Evolutionary conservation across 352 stramenopile genomes (phyloP), one percentile per base, ranked within the genome.

Genomic region (Phytophthora pistaciae): DNA sequence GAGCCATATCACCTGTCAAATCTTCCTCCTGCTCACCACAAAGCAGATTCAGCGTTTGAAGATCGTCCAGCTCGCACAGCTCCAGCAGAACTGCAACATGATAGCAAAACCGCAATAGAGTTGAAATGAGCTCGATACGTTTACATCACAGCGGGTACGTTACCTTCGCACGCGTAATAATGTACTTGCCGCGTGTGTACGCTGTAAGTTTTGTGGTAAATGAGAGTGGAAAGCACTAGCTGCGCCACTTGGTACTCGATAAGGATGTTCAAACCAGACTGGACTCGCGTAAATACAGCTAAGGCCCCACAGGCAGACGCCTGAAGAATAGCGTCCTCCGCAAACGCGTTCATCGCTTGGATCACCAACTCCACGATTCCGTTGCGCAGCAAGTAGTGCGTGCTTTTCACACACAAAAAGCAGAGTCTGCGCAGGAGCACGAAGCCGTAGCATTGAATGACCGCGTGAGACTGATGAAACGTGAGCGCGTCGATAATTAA

Each of bases 181-280:
- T 94, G 87, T 14, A 96, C 87, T 73, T 96, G 88, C 0, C 88
- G 85, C 2, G 88, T 94, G 75, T 96, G 87, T 4, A 94, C 84
- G 55, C 85, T 94, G 64, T 94, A 94, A 0, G 81, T 82, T 64
- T 94, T 92, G 77, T 96, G 88, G 38, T 82, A 84, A n/a, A 91
- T 77, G 36, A 94, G 75, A 9, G 86, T 92, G 11, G 84, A 75
- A 29, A 95, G 65, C 25, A 95, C 85, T 36, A 93, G 60, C 25
- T 91, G 72, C 10, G 83, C 76, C 8, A 92, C 77, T 59, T 78
- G 79, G 21, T 82, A 81, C 25, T 88, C 82, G 1, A 92, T 72
- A 44, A 95, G 78, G 31, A 72, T 64, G 8, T 72, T 74, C 8
- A 93, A 58, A 0, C 87, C 87, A 29, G 75, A 59, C 16, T 87